These are phyloP conservation scores for Fraxinus velutina DNA, from an alignment of 305 asterid genomes.

Conservation along the genomic window DNA sequence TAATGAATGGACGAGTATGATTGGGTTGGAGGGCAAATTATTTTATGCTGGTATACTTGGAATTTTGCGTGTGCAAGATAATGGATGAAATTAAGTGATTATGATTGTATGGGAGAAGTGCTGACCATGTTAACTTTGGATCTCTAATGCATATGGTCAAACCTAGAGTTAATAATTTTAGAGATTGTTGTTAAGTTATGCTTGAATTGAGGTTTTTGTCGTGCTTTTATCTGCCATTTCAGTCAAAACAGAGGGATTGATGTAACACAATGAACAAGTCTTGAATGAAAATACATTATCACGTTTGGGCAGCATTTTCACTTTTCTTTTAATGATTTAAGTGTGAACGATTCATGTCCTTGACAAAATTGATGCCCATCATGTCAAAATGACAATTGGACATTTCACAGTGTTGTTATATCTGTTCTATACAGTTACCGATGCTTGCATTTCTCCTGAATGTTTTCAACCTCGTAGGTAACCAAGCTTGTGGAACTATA, in stretches of 20 bases:
- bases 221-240: not conserved
- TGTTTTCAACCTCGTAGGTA: conserved; percentile 31
- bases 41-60: not conserved
- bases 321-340: not conserved
- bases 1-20: not conserved
- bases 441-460: conserved; percentile 14
- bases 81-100: not conserved
- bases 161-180: not conserved
- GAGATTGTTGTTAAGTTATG: not conserved
- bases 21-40: not conserved
- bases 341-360: not conserved
- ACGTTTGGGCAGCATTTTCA: not conserved
- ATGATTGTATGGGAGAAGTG: not conserved
- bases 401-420: not conserved
- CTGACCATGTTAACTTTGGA: not conserved
- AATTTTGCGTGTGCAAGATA: not conserved
- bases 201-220: not conserved
- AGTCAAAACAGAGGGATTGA: not conserved
- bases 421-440: not conserved
- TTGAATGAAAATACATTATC: not conserved
- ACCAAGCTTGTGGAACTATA: conserved; percentile 79
- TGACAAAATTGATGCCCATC: not conserved
- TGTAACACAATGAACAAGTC: not conserved
- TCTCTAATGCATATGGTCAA: not conserved
- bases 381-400: not conserved